A percentile compares a stretch with the other conserved stretches of the same genome.
These are phyloP conservation scores for Cyberlindnera petersonii DNA, from an alignment of 805 yeast species.

Conservation along the genomic window DNA sequence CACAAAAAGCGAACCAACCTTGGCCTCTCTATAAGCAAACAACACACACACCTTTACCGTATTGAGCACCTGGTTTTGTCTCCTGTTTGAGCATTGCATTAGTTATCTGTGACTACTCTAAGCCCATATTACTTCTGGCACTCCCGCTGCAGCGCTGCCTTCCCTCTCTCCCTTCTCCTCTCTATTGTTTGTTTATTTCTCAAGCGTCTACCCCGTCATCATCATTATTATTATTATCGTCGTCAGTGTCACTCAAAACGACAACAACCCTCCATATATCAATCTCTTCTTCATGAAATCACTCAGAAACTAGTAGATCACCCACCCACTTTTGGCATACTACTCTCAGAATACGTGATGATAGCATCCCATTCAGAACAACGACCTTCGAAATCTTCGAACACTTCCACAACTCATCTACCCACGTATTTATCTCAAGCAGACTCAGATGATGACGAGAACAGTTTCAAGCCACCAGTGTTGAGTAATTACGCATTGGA, in stretches of 20 bases:
- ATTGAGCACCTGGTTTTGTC: too few species aligned
- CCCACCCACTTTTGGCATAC: background rate
- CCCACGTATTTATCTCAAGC: constrained; percentile 15
- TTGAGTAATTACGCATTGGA: constrained; percentile 57
- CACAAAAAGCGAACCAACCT: too few species aligned
- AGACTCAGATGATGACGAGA: constrained; percentile 40
- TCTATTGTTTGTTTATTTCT: background rate
- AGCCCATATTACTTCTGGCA: too few species aligned
- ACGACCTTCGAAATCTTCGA: background rate
- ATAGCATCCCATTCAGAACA: constrained; percentile 6
- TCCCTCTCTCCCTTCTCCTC: background rate
- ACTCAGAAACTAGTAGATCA: background rate
- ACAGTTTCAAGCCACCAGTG: constrained; percentile 54
- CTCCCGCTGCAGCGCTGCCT: constrained; percentile 1
- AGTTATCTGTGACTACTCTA: too few species aligned
- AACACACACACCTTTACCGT: background rate
- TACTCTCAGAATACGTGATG: too few species aligned
- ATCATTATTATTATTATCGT: too few species aligned
- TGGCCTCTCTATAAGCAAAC: too few species aligned
- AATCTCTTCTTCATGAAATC: constrained; percentile 1
- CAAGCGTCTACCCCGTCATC: background rate
- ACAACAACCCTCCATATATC: too few species aligned
- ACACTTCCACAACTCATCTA: constrained; percentile 7
- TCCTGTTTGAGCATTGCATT: too few species aligned
- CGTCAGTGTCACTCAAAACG: too few species aligned